phyloP scores from a whole-genome alignment of 768 basidiomycete genomes.

The Mycena leptocephala region DNA sequence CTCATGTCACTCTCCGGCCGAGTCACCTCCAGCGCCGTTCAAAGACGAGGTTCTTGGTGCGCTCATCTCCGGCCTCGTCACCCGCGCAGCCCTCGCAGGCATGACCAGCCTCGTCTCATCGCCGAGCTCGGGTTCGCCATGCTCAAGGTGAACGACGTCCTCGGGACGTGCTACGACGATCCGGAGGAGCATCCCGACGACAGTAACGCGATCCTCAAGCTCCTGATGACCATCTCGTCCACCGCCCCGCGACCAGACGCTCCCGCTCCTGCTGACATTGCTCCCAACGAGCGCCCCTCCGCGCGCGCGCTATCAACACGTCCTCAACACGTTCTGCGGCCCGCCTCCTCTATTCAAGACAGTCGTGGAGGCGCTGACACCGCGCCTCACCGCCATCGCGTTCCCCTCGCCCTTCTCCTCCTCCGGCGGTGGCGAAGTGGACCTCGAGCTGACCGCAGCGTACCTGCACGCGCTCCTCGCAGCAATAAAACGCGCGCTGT shows the following conservation, averaged over 20 bases:
- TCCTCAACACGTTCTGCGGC: slow-evolving; percentile 79
- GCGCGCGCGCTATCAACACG: slow-evolving; percentile 78
- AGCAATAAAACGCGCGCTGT: too few relatives aligned
- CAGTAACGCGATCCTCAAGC: slow-evolving; percentile 73
- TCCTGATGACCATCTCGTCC: slow-evolving; percentile 77
- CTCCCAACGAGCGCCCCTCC: slow-evolving; percentile 78
- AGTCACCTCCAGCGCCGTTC: slow-evolving; percentile 66
- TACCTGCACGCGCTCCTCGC: too few relatives aligned
- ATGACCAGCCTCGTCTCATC: slow-evolving; percentile 75
- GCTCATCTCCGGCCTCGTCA: slow-evolving; percentile 73
- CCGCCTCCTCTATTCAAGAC: slow-evolving; percentile 87
- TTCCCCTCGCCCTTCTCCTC: slow-evolving; percentile 2
- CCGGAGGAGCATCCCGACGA: slow-evolving; percentile 67
- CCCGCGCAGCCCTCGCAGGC: slow-evolving; percentile 75
- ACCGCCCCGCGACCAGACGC: slow-evolving; percentile 75
- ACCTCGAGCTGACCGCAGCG: slow-evolving; percentile 74
- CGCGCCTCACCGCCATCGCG: too few relatives aligned
- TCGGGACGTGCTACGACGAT: too few relatives aligned
- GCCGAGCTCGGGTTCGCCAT: slow-evolving; percentile 88
- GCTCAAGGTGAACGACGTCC: slow-evolving; percentile 77
- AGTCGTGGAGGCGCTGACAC: slow-evolving; percentile 85
- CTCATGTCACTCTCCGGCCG: slow-evolving; percentile 23
- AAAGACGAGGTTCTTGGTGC: slow-evolving; percentile 86
- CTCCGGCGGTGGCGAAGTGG: too few relatives aligned
- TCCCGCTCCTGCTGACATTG: slow-evolving; percentile 81